These are phyloP conservation scores for Alternaria postmessia DNA, from an alignment of 2,329 filamentous ascomycete species.

Conservation along the genomic window DNA sequence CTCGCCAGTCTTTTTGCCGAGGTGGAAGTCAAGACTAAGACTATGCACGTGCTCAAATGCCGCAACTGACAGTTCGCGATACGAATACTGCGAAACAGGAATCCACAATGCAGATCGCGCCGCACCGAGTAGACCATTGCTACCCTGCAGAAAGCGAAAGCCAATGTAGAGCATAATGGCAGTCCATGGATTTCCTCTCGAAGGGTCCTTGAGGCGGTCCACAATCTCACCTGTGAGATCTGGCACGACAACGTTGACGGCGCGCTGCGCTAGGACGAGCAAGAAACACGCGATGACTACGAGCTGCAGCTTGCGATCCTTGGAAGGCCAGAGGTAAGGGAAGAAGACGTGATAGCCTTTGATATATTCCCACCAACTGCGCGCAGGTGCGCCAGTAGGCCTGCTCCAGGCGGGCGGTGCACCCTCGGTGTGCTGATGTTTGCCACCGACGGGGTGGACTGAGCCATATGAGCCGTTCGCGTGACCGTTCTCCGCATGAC, in stretches of 20 bases:
- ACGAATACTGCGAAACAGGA: slow-evolving; percentile 95
- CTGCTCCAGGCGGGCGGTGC: slow-evolving; percentile 84
- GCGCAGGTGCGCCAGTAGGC: slow-evolving; percentile 82
- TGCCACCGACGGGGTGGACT: slow-evolving; percentile 52
- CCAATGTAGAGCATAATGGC: slow-evolving; percentile 79
- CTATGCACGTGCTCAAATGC: slow-evolving; percentile 98
- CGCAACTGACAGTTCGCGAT: slow-evolving; percentile 90
- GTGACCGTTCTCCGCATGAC: slow-evolving; percentile 57
- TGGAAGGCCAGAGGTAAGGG: slow-evolving; percentile 94
- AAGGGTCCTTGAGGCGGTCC: slow-evolving; percentile 68
- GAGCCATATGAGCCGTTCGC: slow-evolving; percentile 64
- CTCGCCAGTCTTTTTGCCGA: slow-evolving; percentile 95
- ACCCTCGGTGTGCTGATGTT: slow-evolving; percentile 61
- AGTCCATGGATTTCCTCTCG: slow-evolving; percentile 71
- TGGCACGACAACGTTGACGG: slow-evolving; percentile 87
- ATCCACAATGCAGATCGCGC: slow-evolving; percentile 89
- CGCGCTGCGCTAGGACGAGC: slow-evolving; percentile 80
- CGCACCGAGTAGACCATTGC: slow-evolving; percentile 85
- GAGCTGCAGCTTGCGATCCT: slow-evolving; percentile 76
- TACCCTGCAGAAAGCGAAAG: slow-evolving; percentile 84
- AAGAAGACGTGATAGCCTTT: slow-evolving; percentile 93
- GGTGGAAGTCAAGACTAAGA: slow-evolving; percentile 93
- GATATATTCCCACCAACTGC: slow-evolving; percentile 96
- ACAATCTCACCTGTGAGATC: slow-evolving; percentile 81
- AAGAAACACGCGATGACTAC: slow-evolving; percentile 83